phyloP scores from a whole-genome alignment of 2,329 filamentous ascomycete genomes.

The Tricladium varicosporioides region DNA sequence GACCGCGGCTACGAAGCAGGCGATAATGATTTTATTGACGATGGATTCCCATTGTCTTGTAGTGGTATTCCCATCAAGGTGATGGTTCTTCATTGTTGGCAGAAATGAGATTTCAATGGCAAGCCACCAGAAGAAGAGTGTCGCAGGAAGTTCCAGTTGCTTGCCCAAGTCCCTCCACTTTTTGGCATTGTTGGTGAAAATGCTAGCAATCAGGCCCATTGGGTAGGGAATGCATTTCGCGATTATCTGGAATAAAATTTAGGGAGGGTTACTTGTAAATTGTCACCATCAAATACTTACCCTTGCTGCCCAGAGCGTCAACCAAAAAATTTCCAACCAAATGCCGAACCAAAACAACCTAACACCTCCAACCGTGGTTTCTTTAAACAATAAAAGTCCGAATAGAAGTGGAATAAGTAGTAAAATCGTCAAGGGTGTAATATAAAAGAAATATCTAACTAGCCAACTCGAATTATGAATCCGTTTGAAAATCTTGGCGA shows the following conservation, averaged over 20 bases:
- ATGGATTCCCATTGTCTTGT: constrained; percentile 69
- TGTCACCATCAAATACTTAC: constrained; percentile 38
- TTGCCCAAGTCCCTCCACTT: constrained; percentile 91
- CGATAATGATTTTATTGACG: constrained; percentile 82
- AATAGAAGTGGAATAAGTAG: constrained; percentile 68
- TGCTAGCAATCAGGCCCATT: constrained; percentile 62
- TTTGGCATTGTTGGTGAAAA: constrained; percentile 81
- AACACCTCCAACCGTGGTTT: constrained; percentile 70
- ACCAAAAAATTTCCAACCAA: constrained; percentile 92
- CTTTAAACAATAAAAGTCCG: constrained; percentile 56
- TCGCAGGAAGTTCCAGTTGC: constrained; percentile 79
- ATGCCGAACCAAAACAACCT: constrained; percentile 87
- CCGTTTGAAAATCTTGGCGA: constrained; percentile 64
- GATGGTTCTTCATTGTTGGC: constrained; percentile 69
- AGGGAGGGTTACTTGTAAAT: too few relatives aligned
- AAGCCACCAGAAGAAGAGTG: constrained; percentile 89
- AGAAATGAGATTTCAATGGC: constrained; percentile 82
- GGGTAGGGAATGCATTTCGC: constrained; percentile 63
- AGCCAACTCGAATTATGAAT: constrained; percentile 64
- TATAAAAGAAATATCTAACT: constrained; percentile 70
- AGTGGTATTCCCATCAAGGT: constrained; percentile 46
- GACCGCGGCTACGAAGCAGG: constrained; percentile 74
- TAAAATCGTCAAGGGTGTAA: constrained; percentile 60
- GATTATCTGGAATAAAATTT: constrained; percentile 44
- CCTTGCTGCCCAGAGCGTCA: constrained; percentile 77